Evolutionary conservation across 768 basidiomycete genomes (phyloP).

Genomic region (Lactarius sp.): DNA sequence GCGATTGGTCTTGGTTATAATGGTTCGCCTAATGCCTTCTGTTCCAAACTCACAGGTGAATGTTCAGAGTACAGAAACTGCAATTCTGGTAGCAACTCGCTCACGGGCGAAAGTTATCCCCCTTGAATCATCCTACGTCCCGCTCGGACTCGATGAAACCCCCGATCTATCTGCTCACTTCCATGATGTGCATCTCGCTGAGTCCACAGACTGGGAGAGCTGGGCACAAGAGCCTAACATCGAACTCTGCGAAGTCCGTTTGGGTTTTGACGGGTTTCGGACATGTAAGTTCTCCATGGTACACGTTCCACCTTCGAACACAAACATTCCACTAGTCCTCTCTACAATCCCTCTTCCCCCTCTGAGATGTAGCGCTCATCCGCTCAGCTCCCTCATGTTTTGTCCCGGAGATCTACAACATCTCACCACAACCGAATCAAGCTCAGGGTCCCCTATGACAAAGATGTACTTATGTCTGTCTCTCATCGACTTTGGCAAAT

Average conservation of each 20-base stretch:
- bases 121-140: constrained; percentile 1
- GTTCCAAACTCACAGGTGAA: constrained; percentile 1
- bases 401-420: constrained; percentile 14
- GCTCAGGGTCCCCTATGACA: not conserved
- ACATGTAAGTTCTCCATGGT: constrained; percentile 13
- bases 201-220: constrained; percentile 23
- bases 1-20: constrained; percentile 24
- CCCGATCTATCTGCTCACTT: constrained; percentile 13
- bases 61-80: constrained; percentile 9
- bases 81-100: constrained; percentile 25
- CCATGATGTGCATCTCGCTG: constrained; percentile 9
- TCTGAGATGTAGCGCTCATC: constrained; percentile 11
- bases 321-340: constrained; percentile 12
- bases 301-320: not conserved
- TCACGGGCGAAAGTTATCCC: constrained; percentile 14
- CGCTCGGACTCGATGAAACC: constrained; percentile 15
- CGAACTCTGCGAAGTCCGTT: constrained; percentile 24
- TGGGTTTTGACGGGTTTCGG: constrained; percentile 14
- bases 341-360: constrained; percentile 18
- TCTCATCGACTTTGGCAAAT: constrained; percentile 19
- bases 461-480: constrained; percentile 24
- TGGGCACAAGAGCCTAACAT: constrained; percentile 23
- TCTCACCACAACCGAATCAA: not conserved
- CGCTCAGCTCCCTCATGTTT: constrained; percentile 20
- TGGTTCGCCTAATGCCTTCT: constrained; percentile 10